Percentiles rank a stretch among this genome's conserved stretches.
These are phyloP conservation scores for Daldinia eschscholtzii DNA, from an alignment of 2,329 filamentous ascomycete genomes.

Conservation along the genomic window DNA sequence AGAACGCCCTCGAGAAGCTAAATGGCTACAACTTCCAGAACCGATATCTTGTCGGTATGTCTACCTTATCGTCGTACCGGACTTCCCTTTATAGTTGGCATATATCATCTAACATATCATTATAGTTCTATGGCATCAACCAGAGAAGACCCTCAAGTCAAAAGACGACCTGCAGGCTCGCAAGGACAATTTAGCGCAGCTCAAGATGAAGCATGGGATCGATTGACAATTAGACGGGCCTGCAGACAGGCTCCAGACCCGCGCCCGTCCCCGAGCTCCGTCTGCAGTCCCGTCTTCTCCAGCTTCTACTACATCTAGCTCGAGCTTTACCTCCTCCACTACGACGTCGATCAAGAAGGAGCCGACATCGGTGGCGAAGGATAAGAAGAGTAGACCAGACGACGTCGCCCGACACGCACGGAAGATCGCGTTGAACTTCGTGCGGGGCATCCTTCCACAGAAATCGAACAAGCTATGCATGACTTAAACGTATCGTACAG, in stretches of 20 bases:
- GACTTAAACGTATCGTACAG: slow-evolving; percentile 47
- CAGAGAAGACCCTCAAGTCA: slow-evolving; percentile 79
- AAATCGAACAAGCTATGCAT: slow-evolving; percentile 53
- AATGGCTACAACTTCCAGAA: slow-evolving; percentile 99
- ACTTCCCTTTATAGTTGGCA: slow-evolving; percentile 7
- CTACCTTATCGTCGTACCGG: slow-evolving; percentile 19
- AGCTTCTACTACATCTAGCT: slow-evolving; percentile 55
- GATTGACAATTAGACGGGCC: slow-evolving; percentile 90
- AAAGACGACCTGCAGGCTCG: slow-evolving; percentile 94
- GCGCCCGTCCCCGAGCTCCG: slow-evolving; percentile 55
- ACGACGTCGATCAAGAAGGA: slow-evolving; percentile 48
- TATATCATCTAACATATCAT: slow-evolving; percentile 19
- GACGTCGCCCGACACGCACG: slow-evolving; percentile 51
- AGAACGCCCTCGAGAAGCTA: slow-evolving; percentile 98
- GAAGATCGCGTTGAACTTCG: slow-evolving; percentile 49
- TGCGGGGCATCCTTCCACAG: slow-evolving; percentile 52
- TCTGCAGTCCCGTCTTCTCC: slow-evolving; percentile 73
- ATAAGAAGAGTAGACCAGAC: slow-evolving; percentile 50
- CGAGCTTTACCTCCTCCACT: slow-evolving; percentile 46
- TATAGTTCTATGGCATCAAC: slow-evolving; percentile 72
- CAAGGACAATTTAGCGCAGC: slow-evolving; percentile 96
- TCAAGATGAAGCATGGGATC: slow-evolving; percentile 98
- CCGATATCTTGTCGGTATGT: slow-evolving; percentile 96
- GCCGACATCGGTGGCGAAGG: slow-evolving; percentile 45
- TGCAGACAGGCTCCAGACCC: slow-evolving; percentile 65